Conservation (phyloP, 108 stramenopile genomes). For the Heterococcus sp. region DNA sequence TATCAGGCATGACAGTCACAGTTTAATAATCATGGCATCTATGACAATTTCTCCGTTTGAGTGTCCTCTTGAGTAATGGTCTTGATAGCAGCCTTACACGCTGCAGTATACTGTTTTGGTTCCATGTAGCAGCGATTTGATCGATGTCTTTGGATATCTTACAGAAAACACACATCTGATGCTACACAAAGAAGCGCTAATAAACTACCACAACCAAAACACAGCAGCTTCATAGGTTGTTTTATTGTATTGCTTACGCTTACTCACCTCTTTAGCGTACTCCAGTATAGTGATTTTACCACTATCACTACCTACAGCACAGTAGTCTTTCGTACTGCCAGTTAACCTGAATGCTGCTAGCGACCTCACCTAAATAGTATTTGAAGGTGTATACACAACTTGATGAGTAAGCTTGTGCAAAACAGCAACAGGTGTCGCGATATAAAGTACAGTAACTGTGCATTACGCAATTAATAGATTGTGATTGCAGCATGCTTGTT, state of each 20-base stretch:
- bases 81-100: background rate
- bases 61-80: background rate
- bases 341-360: constrained; percentile 69
- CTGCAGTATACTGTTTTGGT: background rate
- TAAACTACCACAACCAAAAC: background rate
- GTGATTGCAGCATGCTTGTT: no score
- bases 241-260: background rate
- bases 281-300: constrained; percentile 78
- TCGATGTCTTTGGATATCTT: background rate
- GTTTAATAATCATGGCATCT: background rate
- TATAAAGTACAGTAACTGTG: no score
- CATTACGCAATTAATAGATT: no score
- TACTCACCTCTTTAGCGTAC: constrained; percentile 43
- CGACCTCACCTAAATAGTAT: constrained; percentile 68
- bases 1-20: background rate
- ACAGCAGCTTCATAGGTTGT: background rate
- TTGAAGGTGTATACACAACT: no score
- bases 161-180: background rate
- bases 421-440: no score
- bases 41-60: background rate
- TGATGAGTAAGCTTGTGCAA: no score
- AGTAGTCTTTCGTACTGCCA: constrained; percentile 78
- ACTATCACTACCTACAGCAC: constrained; percentile 82
- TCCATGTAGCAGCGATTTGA: background rate
- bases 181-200: background rate